Conservation (phyloP, 495 filamentous ascomycete species). For the Barbatosphaeria neglecta region DNA sequence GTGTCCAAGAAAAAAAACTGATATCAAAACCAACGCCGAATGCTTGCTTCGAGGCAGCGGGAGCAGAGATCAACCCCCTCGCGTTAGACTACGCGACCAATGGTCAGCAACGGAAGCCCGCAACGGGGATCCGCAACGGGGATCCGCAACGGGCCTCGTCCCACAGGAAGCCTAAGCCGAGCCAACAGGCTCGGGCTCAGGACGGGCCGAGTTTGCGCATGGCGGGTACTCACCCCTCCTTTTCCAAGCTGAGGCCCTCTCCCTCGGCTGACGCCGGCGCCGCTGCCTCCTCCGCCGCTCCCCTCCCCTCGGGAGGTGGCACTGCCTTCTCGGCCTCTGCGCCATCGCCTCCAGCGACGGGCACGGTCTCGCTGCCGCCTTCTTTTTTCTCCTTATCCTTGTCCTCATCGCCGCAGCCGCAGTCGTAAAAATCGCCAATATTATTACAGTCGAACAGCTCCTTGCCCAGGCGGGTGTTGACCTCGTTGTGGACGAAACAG, state of each 20-base stretch:
- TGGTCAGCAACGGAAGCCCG: background rate
- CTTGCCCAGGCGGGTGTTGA: slow-evolving; percentile 80
- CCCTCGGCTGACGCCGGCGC: too few species aligned
- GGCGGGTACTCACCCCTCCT: slow-evolving; percentile 20
- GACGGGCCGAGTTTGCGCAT: too few species aligned
- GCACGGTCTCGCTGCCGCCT: background rate
- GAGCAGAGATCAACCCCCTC: background rate
- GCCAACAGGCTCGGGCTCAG: background rate
- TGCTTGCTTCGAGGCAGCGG: background rate
- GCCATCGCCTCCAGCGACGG: slow-evolving; percentile 2
- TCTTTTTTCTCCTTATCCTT: slow-evolving; percentile 21
- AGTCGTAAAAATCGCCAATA: slow-evolving; percentile 90
- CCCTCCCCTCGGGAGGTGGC: slow-evolving; percentile 10
- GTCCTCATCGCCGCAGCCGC: slow-evolving; percentile 78
- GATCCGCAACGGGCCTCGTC: too few species aligned
- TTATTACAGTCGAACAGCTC: slow-evolving; percentile 75
- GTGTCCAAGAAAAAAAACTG: too few species aligned
- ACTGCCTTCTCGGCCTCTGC: slow-evolving; percentile 2
- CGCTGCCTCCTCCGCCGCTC: background rate
- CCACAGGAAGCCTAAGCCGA: background rate
- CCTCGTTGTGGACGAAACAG: slow-evolving; percentile 88
- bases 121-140: too few species aligned
- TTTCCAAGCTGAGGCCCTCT: slow-evolving; percentile 22
- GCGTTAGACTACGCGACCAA: background rate
- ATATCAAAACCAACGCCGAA: background rate